Evolutionary conservation across 345 rosid species (phyloP), one percentile per base, ranked within the genome.

Genomic region (Murraya koenigii): DNA sequence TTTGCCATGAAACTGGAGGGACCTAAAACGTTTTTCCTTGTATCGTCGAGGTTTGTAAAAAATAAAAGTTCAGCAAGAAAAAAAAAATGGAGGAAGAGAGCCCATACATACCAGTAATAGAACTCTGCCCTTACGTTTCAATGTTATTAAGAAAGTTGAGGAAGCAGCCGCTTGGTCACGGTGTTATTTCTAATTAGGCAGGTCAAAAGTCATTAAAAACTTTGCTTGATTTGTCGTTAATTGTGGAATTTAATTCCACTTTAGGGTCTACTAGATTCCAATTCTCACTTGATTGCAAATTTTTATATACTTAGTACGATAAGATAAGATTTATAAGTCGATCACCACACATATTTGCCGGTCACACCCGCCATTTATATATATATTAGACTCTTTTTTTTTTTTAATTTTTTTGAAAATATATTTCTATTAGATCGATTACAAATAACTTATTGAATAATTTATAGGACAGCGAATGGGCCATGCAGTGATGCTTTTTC

Each of bases 1-100:
- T 44, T 44, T 44, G 49, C 1, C 0, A 1, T 11, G 49, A 44
- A 11, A 0, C n/a, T n/a, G n/a, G n/a, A n/a, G n/a, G n/a, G n/a
- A n/a, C 49, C 17, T 44, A 44, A 44, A 44, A 13, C 17, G 0
- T 44, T 44, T 44, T 44, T 44, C 17, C 49, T 11, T 44, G 49
- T 13, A 44, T 11, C 0, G 17, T 44, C 49, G 49, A 44, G 49
- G 49, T 13, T 33, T 44, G 17, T 44, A 0, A 11, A 39, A 39
- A 8, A 8, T 9, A 39, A 39, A 39, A 41, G 4, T 41, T 41
- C 14, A 39, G 13, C n/a, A 0, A 10, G 32, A 44, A 11, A 0
- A 41, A 41, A 49, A 17, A 52, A 49, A 17, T 4, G 22, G 56
- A 52, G 56, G 7, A 52, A 19, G 22, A 19, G 17, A 13, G 49